Percentiles rank a stretch among this genome's conserved stretches.
Conservation (phyloP, 805 yeast genomes). For the Suhomyces kilbournensis region DNA sequence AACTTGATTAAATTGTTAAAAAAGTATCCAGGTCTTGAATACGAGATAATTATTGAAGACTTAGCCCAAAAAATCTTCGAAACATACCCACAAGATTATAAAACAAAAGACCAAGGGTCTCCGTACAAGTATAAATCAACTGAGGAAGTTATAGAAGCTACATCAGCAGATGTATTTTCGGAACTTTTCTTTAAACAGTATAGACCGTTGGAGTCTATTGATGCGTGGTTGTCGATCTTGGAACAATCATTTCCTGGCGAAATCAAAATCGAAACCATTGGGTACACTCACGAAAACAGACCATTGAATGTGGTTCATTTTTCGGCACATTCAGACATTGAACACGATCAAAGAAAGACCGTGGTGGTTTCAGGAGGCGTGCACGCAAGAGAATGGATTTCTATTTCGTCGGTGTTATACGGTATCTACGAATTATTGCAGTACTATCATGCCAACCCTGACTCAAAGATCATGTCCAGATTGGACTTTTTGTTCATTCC, state of each 20-base stretch:
- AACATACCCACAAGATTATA: slow-evolving; percentile 42
- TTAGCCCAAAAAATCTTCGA: slow-evolving; percentile 56
- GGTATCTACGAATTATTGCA: slow-evolving; percentile 39
- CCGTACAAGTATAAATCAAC: slow-evolving; percentile 7
- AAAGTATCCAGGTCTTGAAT: slow-evolving; percentile 20
- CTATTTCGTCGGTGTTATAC: slow-evolving; percentile 67
- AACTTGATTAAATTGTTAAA: slow-evolving; percentile 20
- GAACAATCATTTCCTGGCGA: slow-evolving; percentile 61
- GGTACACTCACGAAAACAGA: slow-evolving; percentile 73
- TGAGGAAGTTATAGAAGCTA: slow-evolving; percentile 10
- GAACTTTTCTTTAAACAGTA: slow-evolving; percentile 70
- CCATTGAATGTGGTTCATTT: slow-evolving; percentile 66
- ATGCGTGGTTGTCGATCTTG: slow-evolving; percentile 67
- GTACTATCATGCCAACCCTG: slow-evolving; percentile 28
- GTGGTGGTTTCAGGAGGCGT: slow-evolving; percentile 79
- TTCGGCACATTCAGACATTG: slow-evolving; percentile 38
- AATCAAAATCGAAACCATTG: slow-evolving; percentile 64
- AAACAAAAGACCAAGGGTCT: slow-evolving; percentile 10
- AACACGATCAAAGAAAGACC: slow-evolving; percentile 48
- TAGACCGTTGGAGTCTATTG: slow-evolving; percentile 63
- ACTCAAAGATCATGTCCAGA: slow-evolving; percentile 46
- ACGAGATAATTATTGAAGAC: slow-evolving; percentile 51
- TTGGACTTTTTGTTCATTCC: slow-evolving; percentile 78
- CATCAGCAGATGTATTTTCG: slow-evolving; percentile 16
- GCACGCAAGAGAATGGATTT: slow-evolving; percentile 90